Percentiles rank a stretch among this genome's conserved stretches.
phyloP scores from a whole-genome alignment of 495 filamentous ascomycete genomes.

The Lepraria neglecta region DNA sequence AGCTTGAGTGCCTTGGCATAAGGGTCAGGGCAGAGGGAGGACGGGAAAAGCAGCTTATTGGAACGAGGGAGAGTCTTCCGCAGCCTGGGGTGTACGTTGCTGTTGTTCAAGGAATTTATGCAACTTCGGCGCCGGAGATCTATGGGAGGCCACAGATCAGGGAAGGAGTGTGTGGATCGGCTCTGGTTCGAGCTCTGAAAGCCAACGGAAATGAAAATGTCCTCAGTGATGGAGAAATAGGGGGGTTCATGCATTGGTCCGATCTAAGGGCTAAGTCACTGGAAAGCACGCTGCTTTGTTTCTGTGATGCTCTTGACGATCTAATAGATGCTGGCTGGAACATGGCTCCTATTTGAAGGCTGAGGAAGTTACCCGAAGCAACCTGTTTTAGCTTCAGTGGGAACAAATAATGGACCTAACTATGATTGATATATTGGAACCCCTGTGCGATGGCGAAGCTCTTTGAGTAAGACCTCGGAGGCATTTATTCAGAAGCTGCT shows the following conservation, averaged over 20 bases:
- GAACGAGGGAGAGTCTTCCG: background rate
- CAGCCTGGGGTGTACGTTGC: constrained; percentile 1
- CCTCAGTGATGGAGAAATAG: background rate
- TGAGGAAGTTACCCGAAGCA: too few species aligned
- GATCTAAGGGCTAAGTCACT: background rate
- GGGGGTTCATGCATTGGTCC: constrained; percentile 9
- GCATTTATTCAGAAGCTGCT: too few species aligned
- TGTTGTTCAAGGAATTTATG: background rate
- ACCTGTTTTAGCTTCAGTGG: too few species aligned
- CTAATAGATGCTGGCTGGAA: background rate
- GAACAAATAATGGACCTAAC: too few species aligned
- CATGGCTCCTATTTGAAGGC: background rate
- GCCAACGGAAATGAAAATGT: background rate
- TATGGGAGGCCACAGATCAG: background rate
- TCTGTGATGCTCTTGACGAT: constrained; percentile 2
- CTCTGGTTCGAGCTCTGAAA: background rate
- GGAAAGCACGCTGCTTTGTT: constrained; percentile 2
- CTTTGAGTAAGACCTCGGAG: too few species aligned
- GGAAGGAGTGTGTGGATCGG: constrained; percentile 1
- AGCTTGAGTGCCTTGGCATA: background rate
- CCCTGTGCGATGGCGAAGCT: too few species aligned
- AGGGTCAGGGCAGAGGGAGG: background rate
- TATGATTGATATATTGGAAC: too few species aligned
- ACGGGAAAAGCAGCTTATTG: background rate
- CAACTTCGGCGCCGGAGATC: constrained; percentile 1